phyloP scores from a whole-genome alignment of 495 filamentous ascomycete genomes.

The Chaetomium cochliodes region DNA sequence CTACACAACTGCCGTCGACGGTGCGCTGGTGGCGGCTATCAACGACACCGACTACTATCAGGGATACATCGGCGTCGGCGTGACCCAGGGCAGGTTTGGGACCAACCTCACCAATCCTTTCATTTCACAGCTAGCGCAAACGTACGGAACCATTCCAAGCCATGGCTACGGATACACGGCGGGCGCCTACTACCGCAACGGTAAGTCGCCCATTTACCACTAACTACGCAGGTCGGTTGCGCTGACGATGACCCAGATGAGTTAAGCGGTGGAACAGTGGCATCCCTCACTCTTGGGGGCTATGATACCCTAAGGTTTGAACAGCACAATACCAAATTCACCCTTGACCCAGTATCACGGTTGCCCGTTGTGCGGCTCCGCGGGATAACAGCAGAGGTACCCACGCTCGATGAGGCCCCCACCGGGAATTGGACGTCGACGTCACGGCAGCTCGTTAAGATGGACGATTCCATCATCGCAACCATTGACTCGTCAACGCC shows the following conservation, averaged over 20 bases:
- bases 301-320: slow-evolving; percentile 61
- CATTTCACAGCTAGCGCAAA: slow-evolving; percentile 49
- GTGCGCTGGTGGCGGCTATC: slow-evolving; percentile 53
- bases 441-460: slow-evolving; percentile 39
- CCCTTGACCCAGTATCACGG: slow-evolving; percentile 45
- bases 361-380: slow-evolving; percentile 55
- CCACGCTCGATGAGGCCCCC: slow-evolving; percentile 39
- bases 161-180: slow-evolving; percentile 68
- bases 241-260: slow-evolving; percentile 34
- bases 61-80: slow-evolving; percentile 58
- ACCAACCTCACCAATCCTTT: slow-evolving; percentile 37
- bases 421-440: slow-evolving; percentile 43
- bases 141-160: slow-evolving; percentile 55
- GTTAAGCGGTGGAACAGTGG: slow-evolving; percentile 46
- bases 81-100: slow-evolving; percentile 45
- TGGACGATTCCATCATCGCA: slow-evolving; percentile 50
- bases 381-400: slow-evolving; percentile 53
- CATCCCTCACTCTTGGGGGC: slow-evolving; percentile 62
- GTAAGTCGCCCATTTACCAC: slow-evolving; percentile 24
- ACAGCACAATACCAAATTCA: slow-evolving; percentile 54
- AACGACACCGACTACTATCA: slow-evolving; percentile 56
- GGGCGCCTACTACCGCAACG: slow-evolving; percentile 59
- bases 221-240: not conserved
- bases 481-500: slow-evolving; percentile 67
- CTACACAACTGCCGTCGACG: slow-evolving; percentile 45